Evolutionary conservation across 345 rosid genomes (phyloP), one percentile per base, ranked within the genome.

Genomic region (Abelmoschus esculentus): DNA sequence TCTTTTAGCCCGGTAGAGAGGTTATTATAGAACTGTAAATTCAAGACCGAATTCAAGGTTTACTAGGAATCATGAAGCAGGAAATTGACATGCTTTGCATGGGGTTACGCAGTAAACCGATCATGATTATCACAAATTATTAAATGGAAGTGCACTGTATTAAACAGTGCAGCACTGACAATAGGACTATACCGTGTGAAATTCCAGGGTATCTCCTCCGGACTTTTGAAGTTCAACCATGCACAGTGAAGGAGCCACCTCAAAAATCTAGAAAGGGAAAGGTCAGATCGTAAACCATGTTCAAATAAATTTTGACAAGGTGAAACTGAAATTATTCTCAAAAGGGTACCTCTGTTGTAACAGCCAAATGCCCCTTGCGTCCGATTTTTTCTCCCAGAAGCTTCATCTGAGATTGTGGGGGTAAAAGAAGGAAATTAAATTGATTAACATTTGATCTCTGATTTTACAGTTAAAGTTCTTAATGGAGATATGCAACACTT

Each of bases 171-270:
- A 38, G 50, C 42, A 57, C 6, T 10, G 2, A 36, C 17, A 44
- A 22, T 4, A 10, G 49, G 18, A 38, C 70, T 7, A 74, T 81
- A 95, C 99, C 93, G 90, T 86, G 83, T 95, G 97, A 81, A 92
- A 95, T 78, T 95, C 99, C 77, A 95, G 87, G 61, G 99, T 95
- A 79, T 95, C 99, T 69, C 99, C 99, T 40, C 88, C 90, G 62
- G 98, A 85, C 79, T 95, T 95, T 38, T 92, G 90, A 80, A 95
- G 81, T 80, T 95, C 98, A 53, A 95, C 98, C 99, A 95, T 90
- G 69, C 83, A 87, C 62, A 95, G 98, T n/a, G 98, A 92, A 78
- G 99, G 99, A 71, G 98, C 98, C 74, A 95, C 99, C 83, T 95
- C 90, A 78, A 86, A 87, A 66, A 95, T 86, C 98, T 95, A 86